Conservation (phyloP, 345 rosid genomes). For the Turnera subulata region DNA sequence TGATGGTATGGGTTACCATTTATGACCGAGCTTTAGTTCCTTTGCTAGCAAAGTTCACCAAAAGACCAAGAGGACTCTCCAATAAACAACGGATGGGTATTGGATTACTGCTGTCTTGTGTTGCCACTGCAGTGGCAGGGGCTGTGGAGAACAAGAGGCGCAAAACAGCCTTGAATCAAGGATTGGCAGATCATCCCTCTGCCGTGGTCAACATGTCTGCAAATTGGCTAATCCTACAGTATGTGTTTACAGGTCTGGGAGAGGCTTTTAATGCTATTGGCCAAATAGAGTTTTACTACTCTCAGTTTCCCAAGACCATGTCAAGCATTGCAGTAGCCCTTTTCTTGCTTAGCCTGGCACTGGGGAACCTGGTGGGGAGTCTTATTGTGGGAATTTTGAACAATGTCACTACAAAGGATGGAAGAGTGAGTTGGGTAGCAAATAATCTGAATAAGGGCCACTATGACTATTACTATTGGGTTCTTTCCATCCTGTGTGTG, state of each 20-base stretch:
- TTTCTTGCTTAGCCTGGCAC: conserved; percentile 26
- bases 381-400: conserved; percentile 25
- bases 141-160: conserved; percentile 39
- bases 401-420: conserved; percentile 13
- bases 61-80: conserved; percentile 28
- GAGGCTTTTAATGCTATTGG: conserved; percentile 49
- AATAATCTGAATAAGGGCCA: conserved; percentile 38
- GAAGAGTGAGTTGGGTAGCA: conserved; percentile 42
- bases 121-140: conserved; percentile 34
- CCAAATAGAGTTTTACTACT: conserved; percentile 51
- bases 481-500: conserved; percentile 28
- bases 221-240: conserved; percentile 42
- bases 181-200: conserved; percentile 10
- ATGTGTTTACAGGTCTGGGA: conserved; percentile 37
- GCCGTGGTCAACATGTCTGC: conserved; percentile 34
- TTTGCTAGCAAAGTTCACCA: conserved; percentile 22
- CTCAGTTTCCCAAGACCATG: conserved; percentile 55
- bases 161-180: conserved; percentile 20
- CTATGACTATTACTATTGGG: conserved; percentile 57
- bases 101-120: conserved; percentile 32
- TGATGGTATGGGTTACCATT: conserved; percentile 42
- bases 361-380: conserved; percentile 39
- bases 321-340: conserved; percentile 43
- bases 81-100: conserved; percentile 45
- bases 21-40: conserved; percentile 44